phyloP scores from a whole-genome alignment of 2,329 filamentous ascomycete genomes.

The Ascochyta rabiei region DNA sequence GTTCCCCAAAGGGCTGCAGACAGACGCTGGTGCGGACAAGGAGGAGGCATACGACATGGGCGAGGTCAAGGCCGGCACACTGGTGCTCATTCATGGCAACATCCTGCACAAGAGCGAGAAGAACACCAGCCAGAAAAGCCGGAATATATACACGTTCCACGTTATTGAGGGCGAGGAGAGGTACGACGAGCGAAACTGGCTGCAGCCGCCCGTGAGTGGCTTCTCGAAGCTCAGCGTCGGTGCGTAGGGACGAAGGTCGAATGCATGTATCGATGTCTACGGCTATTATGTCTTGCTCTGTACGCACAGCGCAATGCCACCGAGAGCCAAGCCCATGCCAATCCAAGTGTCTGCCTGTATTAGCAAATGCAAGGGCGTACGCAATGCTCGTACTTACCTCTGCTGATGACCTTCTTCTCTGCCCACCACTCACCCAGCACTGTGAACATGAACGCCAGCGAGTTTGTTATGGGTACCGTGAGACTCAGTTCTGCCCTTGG shows the following conservation, averaged over 20 bases:
- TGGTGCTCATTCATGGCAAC: constrained; percentile 96
- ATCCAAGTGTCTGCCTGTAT: constrained; percentile 72
- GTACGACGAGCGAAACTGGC: constrained; percentile 91
- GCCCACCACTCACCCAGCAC: constrained; percentile 95
- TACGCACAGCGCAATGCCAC: constrained; percentile 83
- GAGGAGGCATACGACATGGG: constrained; percentile 72
- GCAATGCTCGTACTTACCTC: constrained; percentile 62
- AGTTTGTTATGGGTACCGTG: constrained; percentile 94
- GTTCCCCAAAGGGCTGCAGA: constrained; percentile 61
- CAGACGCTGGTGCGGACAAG: constrained; percentile 49
- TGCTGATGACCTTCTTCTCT: constrained; percentile 86
- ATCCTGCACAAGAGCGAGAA: constrained; percentile 94
- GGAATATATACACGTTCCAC: constrained; percentile 98
- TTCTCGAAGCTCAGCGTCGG: constrained; percentile 71
- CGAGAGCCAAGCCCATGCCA: constrained; percentile 79
- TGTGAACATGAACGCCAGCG: constrained; percentile 92
- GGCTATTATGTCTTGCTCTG: constrained; percentile 55
- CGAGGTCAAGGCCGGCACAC: constrained; percentile 86
- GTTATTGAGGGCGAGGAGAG: constrained; percentile 81
- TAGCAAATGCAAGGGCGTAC: constrained; percentile 1
- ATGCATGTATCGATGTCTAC: not conserved
- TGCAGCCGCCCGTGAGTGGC: constrained; percentile 80
- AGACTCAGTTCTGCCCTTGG: constrained; percentile 76
- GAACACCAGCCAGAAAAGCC: constrained; percentile 82
- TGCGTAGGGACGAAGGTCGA: not conserved